These are phyloP conservation scores for Ambrosia artemisiifolia DNA, from an alignment of 129 eudicot genomes.

Conservation along the genomic window DNA sequence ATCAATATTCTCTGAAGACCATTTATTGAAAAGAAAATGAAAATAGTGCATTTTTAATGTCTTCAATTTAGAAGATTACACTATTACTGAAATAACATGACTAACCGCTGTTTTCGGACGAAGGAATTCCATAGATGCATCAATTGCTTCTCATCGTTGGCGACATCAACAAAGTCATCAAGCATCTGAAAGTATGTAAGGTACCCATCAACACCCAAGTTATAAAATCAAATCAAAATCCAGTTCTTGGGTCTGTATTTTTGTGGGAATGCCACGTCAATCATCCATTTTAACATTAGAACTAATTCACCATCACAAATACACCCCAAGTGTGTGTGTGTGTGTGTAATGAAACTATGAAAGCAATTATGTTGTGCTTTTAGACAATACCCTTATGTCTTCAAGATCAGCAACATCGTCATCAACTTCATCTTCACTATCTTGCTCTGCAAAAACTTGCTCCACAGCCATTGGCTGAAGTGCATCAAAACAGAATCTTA, in stretches of 20 bases:
- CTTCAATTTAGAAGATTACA: neutral
- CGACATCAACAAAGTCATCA: constrained; percentile 93
- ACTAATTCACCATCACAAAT: neutral
- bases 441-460: constrained; percentile 86
- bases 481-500: neutral
- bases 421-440: constrained; percentile 98
- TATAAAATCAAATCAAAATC: neutral
- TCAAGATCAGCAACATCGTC: constrained; percentile 95
- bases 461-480: constrained; percentile 80
- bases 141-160: constrained; percentile 73
- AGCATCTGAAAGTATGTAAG: constrained; percentile 62
- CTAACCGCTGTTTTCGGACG: constrained; percentile 75
- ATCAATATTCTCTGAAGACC: neutral
- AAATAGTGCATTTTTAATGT: too few relatives aligned
- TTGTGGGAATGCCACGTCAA: neutral
- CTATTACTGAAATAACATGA: neutral
- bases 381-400: constrained; percentile 71
- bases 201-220: neutral
- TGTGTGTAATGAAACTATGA: neutral
- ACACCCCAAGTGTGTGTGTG: neutral
- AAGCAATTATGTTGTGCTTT: constrained; percentile 1
- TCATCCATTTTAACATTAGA: neutral
- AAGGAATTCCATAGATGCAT: constrained; percentile 99
- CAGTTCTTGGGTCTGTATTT: neutral
- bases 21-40: too few relatives aligned